phyloP scores from a whole-genome alignment of 805 yeast genomes.

The Starmerella riodocensis region DNA sequence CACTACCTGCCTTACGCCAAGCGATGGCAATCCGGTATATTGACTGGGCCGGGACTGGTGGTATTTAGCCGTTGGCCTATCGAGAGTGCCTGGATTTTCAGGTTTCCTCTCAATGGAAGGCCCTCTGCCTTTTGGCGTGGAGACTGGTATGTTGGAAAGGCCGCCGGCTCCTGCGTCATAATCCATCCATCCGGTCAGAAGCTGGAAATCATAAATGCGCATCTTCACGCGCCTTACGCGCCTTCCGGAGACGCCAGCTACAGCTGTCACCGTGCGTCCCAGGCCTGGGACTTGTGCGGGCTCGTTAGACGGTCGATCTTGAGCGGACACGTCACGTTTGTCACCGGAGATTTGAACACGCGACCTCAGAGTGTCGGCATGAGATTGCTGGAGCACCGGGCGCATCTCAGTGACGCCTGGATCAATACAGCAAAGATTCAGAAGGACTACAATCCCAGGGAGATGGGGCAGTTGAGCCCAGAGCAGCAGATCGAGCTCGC shows the following conservation, averaged over 20 bases:
- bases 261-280: conserved; percentile 78
- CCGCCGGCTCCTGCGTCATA: conserved; percentile 62
- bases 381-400: conserved; percentile 53
- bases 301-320: conserved; percentile 45
- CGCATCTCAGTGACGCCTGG: conserved; percentile 74
- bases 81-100: conserved; percentile 57
- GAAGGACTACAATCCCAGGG: conserved; percentile 25
- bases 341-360: conserved; percentile 89
- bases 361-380: conserved; percentile 78
- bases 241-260: conserved; percentile 74
- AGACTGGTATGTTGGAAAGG: conserved; percentile 94
- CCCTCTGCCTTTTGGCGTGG: conserved; percentile 90
- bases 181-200: conserved; percentile 37
- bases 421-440: conserved; percentile 24
- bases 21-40: conserved; percentile 65
- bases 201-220: conserved; percentile 75
- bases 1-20: conserved; percentile 49
- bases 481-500: conserved; percentile 53
- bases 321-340: conserved; percentile 73
- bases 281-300: conserved; percentile 88
- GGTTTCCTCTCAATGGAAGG: conserved; percentile 87
- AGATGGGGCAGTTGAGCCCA: conserved; percentile 40
- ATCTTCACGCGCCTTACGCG: conserved; percentile 95
- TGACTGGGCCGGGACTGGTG: conserved; percentile 89
- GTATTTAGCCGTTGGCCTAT: conserved; percentile 76